phyloP scores from a whole-genome alignment of 768 basidiomycete genomes.

The Pisolithus sp. region DNA sequence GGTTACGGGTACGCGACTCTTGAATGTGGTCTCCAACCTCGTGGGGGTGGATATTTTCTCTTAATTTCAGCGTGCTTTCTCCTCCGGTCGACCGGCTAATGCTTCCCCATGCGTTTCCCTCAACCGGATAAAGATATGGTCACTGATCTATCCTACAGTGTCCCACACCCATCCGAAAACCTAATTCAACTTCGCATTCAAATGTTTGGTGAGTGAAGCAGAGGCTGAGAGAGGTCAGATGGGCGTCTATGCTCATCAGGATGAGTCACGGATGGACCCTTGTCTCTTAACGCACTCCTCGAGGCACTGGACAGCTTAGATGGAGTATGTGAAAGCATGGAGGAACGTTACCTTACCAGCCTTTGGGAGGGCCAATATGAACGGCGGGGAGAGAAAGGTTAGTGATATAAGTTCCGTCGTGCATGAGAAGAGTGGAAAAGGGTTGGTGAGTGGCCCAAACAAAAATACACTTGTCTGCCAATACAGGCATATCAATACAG shows the following conservation, averaged over 20 bases:
- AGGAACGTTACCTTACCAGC: slow-evolving; percentile 59
- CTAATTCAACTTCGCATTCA: slow-evolving; percentile 96
- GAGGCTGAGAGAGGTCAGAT: too few species aligned
- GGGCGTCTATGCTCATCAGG: slow-evolving; percentile 1
- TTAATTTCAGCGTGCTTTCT: slow-evolving; percentile 10
- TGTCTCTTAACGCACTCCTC: slow-evolving; percentile 75
- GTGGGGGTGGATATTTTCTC: too few species aligned
- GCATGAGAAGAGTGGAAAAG: background rate
- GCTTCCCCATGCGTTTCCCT: background rate
- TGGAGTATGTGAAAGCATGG: slow-evolving; percentile 62
- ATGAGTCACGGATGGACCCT: slow-evolving; percentile 63
- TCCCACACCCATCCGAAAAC: slow-evolving; percentile 94
- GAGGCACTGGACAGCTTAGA: slow-evolving; percentile 75
- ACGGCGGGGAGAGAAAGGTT: slow-evolving; percentile 66
- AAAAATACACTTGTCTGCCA: background rate
- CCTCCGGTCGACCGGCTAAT: background rate
- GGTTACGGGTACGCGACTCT: slow-evolving; percentile 73
- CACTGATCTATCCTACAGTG: slow-evolving; percentile 14
- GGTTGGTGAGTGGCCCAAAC: slow-evolving; percentile 1
- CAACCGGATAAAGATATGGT: background rate
- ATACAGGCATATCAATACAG: background rate
- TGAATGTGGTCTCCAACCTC: background rate
- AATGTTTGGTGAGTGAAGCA: slow-evolving; percentile 82
- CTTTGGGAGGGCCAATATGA: slow-evolving; percentile 50
- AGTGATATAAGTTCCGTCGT: background rate